Conservation (phyloP, 768 basidiomycete species). For the Tricholomella constricta region DNA sequence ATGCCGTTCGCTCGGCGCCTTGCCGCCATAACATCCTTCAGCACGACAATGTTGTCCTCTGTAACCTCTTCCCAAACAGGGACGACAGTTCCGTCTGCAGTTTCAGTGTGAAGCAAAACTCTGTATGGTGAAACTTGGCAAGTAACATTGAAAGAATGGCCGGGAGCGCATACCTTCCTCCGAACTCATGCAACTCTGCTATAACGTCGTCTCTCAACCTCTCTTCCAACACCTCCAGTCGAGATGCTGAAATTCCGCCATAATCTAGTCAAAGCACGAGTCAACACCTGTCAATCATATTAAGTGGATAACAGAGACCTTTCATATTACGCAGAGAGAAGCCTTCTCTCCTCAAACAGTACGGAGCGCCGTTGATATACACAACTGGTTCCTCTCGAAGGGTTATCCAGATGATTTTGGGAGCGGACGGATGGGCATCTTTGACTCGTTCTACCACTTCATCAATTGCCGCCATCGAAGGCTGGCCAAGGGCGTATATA, state of each 20-base stretch:
- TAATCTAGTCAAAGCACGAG: slow-evolving; percentile 57
- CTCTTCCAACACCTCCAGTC: slow-evolving; percentile 90
- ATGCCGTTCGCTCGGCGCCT: slow-evolving; percentile 48
- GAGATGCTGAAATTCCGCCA: slow-evolving; percentile 89
- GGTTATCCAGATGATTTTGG: slow-evolving; percentile 84
- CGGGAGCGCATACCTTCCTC: slow-evolving; percentile 62
- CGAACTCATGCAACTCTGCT: slow-evolving; percentile 79
- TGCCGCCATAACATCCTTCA: slow-evolving; percentile 86
- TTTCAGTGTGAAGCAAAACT: slow-evolving; percentile 88
- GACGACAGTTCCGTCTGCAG: slow-evolving; percentile 81
- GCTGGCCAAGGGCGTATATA: slow-evolving; percentile 93
- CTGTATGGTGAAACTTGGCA: slow-evolving; percentile 35
- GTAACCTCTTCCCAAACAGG: slow-evolving; percentile 95
- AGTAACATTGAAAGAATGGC: neutral
- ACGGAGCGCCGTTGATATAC: slow-evolving; percentile 91
- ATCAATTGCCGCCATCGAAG: slow-evolving; percentile 83
- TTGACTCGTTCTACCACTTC: slow-evolving; percentile 72
- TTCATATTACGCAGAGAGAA: slow-evolving; percentile 95
- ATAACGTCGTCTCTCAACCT: slow-evolving; percentile 87
- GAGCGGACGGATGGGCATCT: slow-evolving; percentile 56
- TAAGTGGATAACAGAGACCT: slow-evolving; percentile 40
- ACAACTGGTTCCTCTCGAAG: slow-evolving; percentile 92
- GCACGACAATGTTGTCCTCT: slow-evolving; percentile 67
- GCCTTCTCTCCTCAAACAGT: slow-evolving; percentile 83
- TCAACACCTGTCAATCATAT: neutral